A percentile compares a stretch with the other conserved stretches of the same genome.
phyloP scores from a whole-genome alignment of 108 stramenopile genomes.

The Schizochytrium sp. region DNA sequence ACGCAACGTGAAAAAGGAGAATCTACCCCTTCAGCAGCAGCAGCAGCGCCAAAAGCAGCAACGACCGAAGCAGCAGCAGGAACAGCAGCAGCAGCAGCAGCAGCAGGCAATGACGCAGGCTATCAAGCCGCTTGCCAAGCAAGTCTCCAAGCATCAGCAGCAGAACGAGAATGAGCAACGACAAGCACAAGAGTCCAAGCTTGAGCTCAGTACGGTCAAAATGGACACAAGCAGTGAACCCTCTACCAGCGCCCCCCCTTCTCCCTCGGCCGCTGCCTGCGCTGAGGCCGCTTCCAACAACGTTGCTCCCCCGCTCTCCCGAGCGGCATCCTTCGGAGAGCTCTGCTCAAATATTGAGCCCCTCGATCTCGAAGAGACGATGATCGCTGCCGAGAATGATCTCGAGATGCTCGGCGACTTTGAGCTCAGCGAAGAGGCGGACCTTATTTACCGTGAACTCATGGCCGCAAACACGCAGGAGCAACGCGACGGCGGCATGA shows the following conservation, averaged over 20 bases:
- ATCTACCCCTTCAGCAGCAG: no score
- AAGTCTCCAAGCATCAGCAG: no score
- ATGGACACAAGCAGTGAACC: no score
- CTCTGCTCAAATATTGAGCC: not conserved
- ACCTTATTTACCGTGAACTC: not conserved
- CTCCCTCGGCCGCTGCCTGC: not conserved
- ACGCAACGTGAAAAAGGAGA: no score
- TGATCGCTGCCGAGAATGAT: not conserved
- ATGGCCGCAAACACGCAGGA: not conserved
- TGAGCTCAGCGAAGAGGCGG: not conserved
- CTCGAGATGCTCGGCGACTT: not conserved
- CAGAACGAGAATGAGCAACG: no score
- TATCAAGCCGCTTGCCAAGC: no score
- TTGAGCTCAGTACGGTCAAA: no score
- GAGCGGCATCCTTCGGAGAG: not conserved
- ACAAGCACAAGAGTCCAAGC: no score
- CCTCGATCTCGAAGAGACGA: not conserved
- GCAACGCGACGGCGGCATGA: not conserved
- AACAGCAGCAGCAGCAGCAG: no score
- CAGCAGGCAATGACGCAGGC: no score
- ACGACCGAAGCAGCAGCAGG: no score
- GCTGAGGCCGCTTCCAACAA: not conserved
- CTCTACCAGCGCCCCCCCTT: not conserved
- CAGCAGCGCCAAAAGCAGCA: no score
- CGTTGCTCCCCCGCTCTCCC: not conserved